Evolutionary conservation across 139 green algal genomes (phyloP).

Genomic region (Tetradesmus obliquus): DNA sequence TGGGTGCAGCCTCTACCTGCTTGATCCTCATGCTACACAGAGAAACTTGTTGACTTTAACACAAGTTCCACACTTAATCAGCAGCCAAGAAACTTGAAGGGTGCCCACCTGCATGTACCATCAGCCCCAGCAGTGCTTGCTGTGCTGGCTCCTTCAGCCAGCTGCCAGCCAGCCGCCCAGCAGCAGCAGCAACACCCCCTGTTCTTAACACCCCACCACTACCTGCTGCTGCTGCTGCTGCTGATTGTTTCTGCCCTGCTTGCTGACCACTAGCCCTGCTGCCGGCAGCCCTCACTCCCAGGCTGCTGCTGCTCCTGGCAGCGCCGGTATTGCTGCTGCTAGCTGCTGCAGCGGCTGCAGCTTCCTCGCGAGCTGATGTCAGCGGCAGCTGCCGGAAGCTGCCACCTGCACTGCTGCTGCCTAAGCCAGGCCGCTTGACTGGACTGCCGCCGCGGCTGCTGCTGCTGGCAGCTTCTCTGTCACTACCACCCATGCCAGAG

Average conservation of each 20-base stretch:
- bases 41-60: too few relatives aligned
- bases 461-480: not conserved
- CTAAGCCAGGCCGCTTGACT: not conserved
- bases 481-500: not conserved
- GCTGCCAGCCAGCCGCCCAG: not conserved
- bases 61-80: too few relatives aligned
- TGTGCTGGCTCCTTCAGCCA: constrained; percentile 30
- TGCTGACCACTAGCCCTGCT: not conserved
- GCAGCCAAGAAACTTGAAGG: too few relatives aligned
- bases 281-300: not conserved
- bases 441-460: not conserved
- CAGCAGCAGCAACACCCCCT: not conserved
- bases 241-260: not conserved
- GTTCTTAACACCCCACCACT: not conserved
- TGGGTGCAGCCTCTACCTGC: too few relatives aligned
- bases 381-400: not conserved
- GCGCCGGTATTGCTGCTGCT: not conserved
- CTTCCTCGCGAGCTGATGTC: not conserved
- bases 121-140: constrained; percentile 11
- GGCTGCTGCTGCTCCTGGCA: not conserved
- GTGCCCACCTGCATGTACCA: constrained; percentile 23
- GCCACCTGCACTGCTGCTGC: not conserved
- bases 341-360: not conserved
- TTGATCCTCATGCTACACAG: too few relatives aligned
- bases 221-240: not conserved